Conservation (phyloP, 2,329 filamentous ascomycete genomes). For the Fusarium sp. region DNA sequence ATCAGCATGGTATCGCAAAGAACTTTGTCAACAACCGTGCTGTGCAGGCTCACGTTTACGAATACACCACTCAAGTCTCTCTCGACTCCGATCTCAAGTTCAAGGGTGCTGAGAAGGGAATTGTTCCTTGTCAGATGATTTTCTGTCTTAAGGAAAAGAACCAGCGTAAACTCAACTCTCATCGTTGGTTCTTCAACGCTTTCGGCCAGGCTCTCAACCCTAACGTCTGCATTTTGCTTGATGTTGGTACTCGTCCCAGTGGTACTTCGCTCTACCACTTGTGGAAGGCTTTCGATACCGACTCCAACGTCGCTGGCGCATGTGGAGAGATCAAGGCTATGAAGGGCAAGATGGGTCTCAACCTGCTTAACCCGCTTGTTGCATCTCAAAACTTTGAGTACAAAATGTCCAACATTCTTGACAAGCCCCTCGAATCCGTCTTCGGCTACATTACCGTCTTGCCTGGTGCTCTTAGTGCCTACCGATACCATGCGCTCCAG, state of each 20-base stretch:
- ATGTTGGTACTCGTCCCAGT: constrained; percentile 94
- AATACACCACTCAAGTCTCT: constrained; percentile 98
- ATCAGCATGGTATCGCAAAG: constrained; percentile 98
- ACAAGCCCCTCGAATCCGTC: constrained; percentile 96
- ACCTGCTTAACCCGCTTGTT: constrained; percentile 91
- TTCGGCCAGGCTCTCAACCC: constrained; percentile 93
- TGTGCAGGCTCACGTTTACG: constrained; percentile 96
- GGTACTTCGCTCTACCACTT: constrained; percentile 94
- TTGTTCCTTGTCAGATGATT: constrained; percentile 97
- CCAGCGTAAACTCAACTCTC: constrained; percentile 96
- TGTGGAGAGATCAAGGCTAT: constrained; percentile 98
- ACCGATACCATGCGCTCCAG: constrained; percentile 94
- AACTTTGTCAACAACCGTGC: constrained; percentile 97
- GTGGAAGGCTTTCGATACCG: constrained; percentile 98
- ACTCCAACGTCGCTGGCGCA: constrained; percentile 96
- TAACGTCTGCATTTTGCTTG: constrained; percentile 95
- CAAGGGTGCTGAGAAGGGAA: constrained; percentile 98
- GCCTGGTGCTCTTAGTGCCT: constrained; percentile 93
- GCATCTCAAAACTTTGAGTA: constrained; percentile 99
- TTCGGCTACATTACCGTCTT: constrained; percentile 99
- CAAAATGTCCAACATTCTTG: constrained; percentile 99
- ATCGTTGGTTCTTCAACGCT: constrained; percentile 99
- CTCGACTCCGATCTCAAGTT: constrained; percentile 96
- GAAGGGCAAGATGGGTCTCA: constrained; percentile 85
- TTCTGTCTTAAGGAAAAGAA: constrained; percentile 99